Evolutionary conservation across 2,329 filamentous ascomycete species (phyloP).

Genomic region (Pyrenochaeta sp.): DNA sequence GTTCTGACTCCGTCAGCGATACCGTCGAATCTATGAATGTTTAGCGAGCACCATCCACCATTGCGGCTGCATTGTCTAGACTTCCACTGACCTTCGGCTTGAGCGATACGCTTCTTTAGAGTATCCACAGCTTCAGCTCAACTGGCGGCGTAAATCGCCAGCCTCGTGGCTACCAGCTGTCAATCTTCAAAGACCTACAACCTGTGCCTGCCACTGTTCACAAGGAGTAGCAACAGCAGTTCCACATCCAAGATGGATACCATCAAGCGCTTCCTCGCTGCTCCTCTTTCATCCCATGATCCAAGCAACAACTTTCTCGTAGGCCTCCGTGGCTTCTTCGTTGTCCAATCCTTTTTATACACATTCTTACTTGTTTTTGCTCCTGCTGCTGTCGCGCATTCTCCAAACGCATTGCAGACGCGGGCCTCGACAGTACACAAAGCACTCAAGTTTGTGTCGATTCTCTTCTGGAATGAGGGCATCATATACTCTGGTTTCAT

Average conservation of each 20-base stretch:
- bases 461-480: constrained; percentile 54
- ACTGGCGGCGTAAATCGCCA: neutral
- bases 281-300: constrained; percentile 7
- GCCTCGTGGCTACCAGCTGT: too few relatives aligned
- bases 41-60: too few relatives aligned
- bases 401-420: constrained; percentile 41
- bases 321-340: constrained; percentile 52
- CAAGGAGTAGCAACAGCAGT: neutral
- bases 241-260: constrained; percentile 2
- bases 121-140: too few relatives aligned
- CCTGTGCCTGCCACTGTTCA: too few relatives aligned
- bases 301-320: constrained; percentile 39
- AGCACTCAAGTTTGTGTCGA: constrained; percentile 42
- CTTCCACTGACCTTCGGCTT: too few relatives aligned
- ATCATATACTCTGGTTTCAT: constrained; percentile 55
- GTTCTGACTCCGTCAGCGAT: too few relatives aligned
- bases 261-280: constrained; percentile 5
- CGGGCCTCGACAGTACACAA: constrained; percentile 51
- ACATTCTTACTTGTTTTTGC: constrained; percentile 53
- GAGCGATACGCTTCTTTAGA: neutral
- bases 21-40: too few relatives aligned
- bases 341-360: constrained; percentile 52
- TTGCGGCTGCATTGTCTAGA: too few relatives aligned
- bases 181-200: too few relatives aligned
- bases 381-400: constrained; percentile 46